Base-by-base conservation (phyloP, 2,329 filamentous ascomycete species). In the Septoria petroselini region DNA sequence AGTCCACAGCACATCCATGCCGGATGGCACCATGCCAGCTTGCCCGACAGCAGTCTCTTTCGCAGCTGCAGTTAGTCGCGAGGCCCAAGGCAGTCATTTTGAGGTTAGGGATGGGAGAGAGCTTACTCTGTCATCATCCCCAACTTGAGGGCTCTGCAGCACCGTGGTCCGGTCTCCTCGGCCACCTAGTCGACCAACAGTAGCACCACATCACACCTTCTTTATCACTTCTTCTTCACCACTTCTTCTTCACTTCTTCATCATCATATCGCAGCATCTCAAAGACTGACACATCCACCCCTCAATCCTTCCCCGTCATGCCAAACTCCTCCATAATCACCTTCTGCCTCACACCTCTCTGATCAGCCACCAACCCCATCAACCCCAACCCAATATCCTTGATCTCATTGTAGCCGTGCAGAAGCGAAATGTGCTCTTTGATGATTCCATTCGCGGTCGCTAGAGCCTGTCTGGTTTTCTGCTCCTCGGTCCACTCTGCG, bases 381-480 rank as follows among this genome's bases (percentile, higher is more conserved):
- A 88, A 62, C 0, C 82, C 83, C 61, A 82, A 77, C 0, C 79
- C 84, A 6, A 85, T 72, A 65, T 88, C 84, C 55, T 83, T 81
- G 59, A 86, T 80, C 65, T 86, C 83, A 60, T 88, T 88, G 68
- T 87, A 88, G 50, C 79, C 72, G 57, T 86, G 83, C 25, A 88
- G 71, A 3, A 83, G 71, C 51, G 74, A 75, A 61, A 87, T 87
- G 64, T 87, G 84, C 25, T 71, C 70, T 46, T 81, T 77, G 43
- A 85, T 79, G 7, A 80, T 78, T 15, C 70, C 68, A 33, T 77
- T 71, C 0, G 80, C 73, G 8, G 74, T 71, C 11, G 57, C 66
- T 54, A 71, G 64, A 3, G 70, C 69, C 50, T 58, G 59, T 21
- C 54, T 50, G 18, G 55, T 41, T 31, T 54, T 50, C 29, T 65